A percentile compares a stretch with the other conserved stretches of the same genome.
These are phyloP conservation scores for Pluteus cervinus DNA, from an alignment of 768 basidiomycete genomes.

Conservation along the genomic window DNA sequence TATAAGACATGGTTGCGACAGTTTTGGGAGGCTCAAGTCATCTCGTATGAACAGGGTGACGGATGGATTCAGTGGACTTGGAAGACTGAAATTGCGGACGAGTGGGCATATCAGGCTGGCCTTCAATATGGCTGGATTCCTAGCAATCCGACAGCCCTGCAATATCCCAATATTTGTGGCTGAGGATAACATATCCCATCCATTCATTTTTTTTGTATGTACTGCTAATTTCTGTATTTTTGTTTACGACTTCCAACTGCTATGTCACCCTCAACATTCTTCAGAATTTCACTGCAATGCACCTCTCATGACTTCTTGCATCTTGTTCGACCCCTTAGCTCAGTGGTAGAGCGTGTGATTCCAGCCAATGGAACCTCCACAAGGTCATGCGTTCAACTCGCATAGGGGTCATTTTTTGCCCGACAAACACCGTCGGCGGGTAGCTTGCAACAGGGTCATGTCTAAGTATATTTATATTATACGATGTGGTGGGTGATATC, in stretches of 20 bases:
- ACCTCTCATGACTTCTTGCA: no score
- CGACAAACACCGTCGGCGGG: no score
- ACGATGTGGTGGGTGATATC: no score
- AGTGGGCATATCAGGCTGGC: slow-evolving; percentile 88
- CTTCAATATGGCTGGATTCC: slow-evolving; percentile 84
- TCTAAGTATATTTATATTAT: no score
- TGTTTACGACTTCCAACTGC: no score
- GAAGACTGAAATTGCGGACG: slow-evolving; percentile 79
- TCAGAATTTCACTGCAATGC: no score
- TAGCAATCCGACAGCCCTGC: slow-evolving; percentile 34
- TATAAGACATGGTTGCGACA: slow-evolving; percentile 82
- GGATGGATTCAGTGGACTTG: slow-evolving; percentile 85
- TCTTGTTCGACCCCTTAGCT: slow-evolving; percentile 29
- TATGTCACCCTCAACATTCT: no score
- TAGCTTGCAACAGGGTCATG: no score
- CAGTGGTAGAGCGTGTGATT: slow-evolving; percentile 31
- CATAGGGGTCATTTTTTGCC: slow-evolving; percentile 27
- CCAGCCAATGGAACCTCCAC: slow-evolving; percentile 17
- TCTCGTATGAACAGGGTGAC: slow-evolving; percentile 59
- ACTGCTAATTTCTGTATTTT: neutral
- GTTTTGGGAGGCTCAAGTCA: slow-evolving; percentile 82
- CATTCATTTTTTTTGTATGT: slow-evolving; percentile 1
- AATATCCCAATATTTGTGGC: slow-evolving; percentile 62
- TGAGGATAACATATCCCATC: slow-evolving; percentile 15
- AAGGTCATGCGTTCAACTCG: slow-evolving; percentile 30